phyloP scores from a whole-genome alignment of 139 green algal genomes.

The Volvox africanus region DNA sequence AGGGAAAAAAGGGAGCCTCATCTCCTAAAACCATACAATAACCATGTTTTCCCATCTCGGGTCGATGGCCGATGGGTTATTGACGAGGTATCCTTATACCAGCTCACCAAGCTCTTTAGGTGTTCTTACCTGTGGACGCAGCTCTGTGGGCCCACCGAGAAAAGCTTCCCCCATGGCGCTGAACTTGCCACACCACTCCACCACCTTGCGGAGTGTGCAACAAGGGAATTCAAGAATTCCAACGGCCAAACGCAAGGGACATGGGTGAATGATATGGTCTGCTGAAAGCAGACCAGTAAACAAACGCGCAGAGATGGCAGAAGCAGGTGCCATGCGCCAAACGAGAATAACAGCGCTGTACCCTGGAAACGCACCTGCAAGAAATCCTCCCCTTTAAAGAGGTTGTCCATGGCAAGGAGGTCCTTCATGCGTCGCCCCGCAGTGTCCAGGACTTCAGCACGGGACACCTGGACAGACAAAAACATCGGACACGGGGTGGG shows the following conservation, averaged over 20 bases:
- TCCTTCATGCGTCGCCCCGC: constrained; percentile 51
- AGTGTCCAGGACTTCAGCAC: constrained; percentile 54
- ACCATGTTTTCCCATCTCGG: no score
- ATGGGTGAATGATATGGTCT: no score
- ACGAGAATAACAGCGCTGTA: no score
- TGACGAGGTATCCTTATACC: no score
- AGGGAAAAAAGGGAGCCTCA: no score
- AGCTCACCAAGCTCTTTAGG: no score
- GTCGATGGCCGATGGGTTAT: no score
- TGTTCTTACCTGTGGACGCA: not conserved
- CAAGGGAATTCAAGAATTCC: not conserved
- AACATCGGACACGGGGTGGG: not conserved
- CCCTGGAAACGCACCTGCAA: constrained; percentile 39
- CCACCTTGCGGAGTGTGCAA: constrained; percentile 42
- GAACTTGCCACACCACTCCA: constrained; percentile 59
- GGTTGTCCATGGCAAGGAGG: constrained; percentile 53
- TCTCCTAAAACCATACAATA: no score
- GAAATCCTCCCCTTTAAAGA: constrained; percentile 67
- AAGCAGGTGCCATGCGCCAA: no score
- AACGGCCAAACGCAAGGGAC: no score
- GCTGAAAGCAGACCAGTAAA: no score
- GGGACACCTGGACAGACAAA: constrained; percentile 7
- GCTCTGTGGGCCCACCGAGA: constrained; percentile 27
- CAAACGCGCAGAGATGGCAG: no score
- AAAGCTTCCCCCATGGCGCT: constrained; percentile 62